phyloP scores from a whole-genome alignment of 164 flowering plant genomes.

The Houttuynia cordata region DNA sequence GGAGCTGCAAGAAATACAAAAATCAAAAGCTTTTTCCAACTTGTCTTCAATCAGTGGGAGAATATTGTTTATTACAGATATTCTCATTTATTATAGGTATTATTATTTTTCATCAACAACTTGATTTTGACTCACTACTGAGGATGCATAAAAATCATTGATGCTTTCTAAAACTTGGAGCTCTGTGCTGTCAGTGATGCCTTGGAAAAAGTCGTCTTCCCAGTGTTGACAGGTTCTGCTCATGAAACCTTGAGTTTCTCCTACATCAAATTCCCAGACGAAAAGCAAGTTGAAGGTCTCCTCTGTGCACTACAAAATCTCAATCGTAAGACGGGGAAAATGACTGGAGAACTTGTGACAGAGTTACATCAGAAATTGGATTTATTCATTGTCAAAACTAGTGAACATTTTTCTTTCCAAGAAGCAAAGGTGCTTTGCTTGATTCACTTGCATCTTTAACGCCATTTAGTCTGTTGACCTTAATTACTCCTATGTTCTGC shows the following conservation, averaged over 20 bases:
- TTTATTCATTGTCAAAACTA: constrained; percentile 21
- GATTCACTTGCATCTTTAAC: not conserved
- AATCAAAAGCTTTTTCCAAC: constrained; percentile 19
- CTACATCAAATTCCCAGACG: constrained; percentile 18
- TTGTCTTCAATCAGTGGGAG: constrained; percentile 31
- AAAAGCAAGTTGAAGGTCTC: constrained; percentile 30
- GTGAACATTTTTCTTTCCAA: constrained; percentile 39
- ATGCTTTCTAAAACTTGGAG: not conserved
- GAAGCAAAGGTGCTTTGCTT: constrained; percentile 50
- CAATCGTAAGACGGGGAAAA: constrained; percentile 14
- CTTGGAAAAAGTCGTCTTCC: constrained; percentile 40
- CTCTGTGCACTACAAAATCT: constrained; percentile 28
- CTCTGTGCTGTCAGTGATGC: constrained; percentile 35
- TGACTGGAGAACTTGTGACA: constrained; percentile 27
- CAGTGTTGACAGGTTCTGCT: constrained; percentile 24
- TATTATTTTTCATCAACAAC: constrained; percentile 3
- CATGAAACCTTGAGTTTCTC: constrained; percentile 9
- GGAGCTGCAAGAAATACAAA: constrained; percentile 32
- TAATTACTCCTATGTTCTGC: constrained; percentile 9
- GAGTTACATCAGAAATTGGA: constrained; percentile 41
- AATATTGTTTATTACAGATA: constrained; percentile 51
- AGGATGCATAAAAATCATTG: not conserved
- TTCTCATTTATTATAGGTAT: constrained; percentile 65
- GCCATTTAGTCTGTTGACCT: too few relatives aligned
- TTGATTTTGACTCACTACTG: not conserved